Conservation (phyloP, 768 basidiomycete species). For the Rhizopogon rudus region DNA sequence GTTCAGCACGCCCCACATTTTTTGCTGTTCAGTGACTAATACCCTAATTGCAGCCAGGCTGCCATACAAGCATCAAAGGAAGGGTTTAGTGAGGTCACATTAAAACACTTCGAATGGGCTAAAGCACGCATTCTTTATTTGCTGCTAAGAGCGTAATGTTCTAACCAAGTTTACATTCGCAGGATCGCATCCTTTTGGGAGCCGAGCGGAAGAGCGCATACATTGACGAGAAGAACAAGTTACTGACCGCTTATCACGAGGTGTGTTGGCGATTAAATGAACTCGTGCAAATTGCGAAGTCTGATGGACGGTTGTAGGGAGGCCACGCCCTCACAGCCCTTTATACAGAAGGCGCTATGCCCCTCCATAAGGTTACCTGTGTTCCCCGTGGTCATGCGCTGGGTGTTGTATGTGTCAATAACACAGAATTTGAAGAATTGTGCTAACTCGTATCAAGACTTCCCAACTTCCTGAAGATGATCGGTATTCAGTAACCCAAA, state of each 20-base stretch:
- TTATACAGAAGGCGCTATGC: constrained; percentile 94
- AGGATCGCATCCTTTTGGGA: constrained; percentile 97
- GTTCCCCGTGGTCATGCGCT: constrained; percentile 94
- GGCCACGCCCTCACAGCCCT: constrained; percentile 94
- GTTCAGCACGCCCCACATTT: constrained; percentile 18
- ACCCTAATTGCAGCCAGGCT: constrained; percentile 52
- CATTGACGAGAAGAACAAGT: constrained; percentile 81
- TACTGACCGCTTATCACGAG: constrained; percentile 96
- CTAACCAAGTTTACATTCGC: neutral
- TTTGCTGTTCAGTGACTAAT: constrained; percentile 1
- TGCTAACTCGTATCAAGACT: constrained; percentile 44
- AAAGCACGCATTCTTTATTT: constrained; percentile 47
- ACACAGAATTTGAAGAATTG: neutral
- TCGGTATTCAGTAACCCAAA: constrained; percentile 62
- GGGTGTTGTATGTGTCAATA: constrained; percentile 58
- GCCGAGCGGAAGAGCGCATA: constrained; percentile 89
- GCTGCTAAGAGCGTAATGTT: neutral
- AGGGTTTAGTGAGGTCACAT: constrained; percentile 59
- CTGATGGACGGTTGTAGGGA: constrained; percentile 43
- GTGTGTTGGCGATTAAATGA: constrained; percentile 31
- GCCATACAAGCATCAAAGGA: constrained; percentile 94
- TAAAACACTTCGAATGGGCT: constrained; percentile 96
- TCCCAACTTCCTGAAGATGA: constrained; percentile 76
- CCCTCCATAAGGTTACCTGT: constrained; percentile 96
- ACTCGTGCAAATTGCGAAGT: neutral